These are phyloP conservation scores for Beverwykella pulmonaria DNA, from an alignment of 495 filamentous ascomycete genomes.

Conservation along the genomic window DNA sequence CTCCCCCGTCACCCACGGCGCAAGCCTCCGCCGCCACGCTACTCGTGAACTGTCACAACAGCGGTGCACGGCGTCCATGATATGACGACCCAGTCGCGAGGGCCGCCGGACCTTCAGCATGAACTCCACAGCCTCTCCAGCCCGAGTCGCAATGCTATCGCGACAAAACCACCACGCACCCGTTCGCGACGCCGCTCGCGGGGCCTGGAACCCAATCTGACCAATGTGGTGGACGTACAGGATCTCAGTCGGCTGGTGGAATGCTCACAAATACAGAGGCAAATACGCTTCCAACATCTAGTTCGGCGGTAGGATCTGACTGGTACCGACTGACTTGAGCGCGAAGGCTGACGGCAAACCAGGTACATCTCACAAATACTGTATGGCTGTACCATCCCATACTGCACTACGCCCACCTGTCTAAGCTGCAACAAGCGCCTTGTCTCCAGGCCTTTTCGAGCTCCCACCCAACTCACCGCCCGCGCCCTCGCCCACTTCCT, in stretches of 20 bases:
- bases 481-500: slow-evolving; percentile 77
- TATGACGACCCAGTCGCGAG: slow-evolving; percentile 26
- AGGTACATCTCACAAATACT: slow-evolving; percentile 86
- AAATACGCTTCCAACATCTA: slow-evolving; percentile 30
- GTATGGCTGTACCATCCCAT: slow-evolving; percentile 71
- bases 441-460: slow-evolving; percentile 68
- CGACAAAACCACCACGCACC: not conserved
- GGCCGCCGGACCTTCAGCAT: slow-evolving; percentile 10
- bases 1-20: not conserved
- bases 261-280: slow-evolving; percentile 19
- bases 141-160: not conserved
- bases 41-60: not conserved
- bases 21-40: not conserved
- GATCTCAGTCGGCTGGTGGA: slow-evolving; percentile 23
- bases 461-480: slow-evolving; percentile 70
- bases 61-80: slow-evolving; percentile 18
- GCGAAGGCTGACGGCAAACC: not conserved
- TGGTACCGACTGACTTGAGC: not conserved
- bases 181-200: not conserved
- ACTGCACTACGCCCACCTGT: slow-evolving; percentile 77
- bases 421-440: slow-evolving; percentile 72
- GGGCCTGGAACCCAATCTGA: not conserved
- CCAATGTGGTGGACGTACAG: slow-evolving; percentile 19
- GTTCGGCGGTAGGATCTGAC: slow-evolving; percentile 20
- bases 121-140: not conserved